Percentiles rank a stretch among this genome's conserved stretches.
Evolutionary conservation across 2,329 filamentous ascomycete species (phyloP).

Genomic region (Claviceps sp.): DNA sequence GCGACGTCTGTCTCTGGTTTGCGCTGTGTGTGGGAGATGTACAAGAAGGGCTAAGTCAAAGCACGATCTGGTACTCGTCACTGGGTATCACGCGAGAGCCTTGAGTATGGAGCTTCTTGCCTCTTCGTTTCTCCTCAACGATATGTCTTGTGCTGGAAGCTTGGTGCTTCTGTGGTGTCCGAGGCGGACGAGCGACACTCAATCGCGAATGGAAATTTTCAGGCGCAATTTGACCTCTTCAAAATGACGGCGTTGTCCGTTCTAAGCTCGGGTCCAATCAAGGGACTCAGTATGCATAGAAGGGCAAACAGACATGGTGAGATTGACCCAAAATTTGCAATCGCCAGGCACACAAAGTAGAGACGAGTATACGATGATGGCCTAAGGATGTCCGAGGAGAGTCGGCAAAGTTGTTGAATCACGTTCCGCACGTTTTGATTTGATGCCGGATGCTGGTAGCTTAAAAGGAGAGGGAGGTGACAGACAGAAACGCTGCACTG

Average conservation of each 20-base stretch:
- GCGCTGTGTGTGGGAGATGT: not conserved
- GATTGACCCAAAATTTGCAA: not conserved
- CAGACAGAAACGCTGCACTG: too few relatives aligned
- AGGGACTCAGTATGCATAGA: constrained; percentile 11
- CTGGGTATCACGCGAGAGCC: too few relatives aligned
- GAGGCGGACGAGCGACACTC: not conserved
- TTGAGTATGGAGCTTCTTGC: not conserved
- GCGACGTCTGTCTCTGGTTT: constrained; percentile 1
- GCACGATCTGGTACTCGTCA: not conserved
- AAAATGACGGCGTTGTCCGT: not conserved
- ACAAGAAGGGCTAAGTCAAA: not conserved
- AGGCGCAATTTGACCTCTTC: not conserved
- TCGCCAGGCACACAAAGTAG: too few relatives aligned
- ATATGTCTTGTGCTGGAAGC: not conserved
- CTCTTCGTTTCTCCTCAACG: not conserved
- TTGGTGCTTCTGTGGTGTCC: not conserved
- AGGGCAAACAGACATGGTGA: constrained; percentile 12
- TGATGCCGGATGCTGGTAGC: too few relatives aligned
- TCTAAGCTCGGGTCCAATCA: constrained; percentile 13
- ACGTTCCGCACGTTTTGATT: not conserved
- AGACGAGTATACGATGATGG: not conserved
- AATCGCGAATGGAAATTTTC: not conserved
- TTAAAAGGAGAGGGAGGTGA: too few relatives aligned
- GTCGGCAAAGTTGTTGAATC: too few relatives aligned
- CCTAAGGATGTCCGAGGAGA: not conserved